Conservation (phyloP, 257 asterid genomes). For the Scutellaria minor region DNA sequence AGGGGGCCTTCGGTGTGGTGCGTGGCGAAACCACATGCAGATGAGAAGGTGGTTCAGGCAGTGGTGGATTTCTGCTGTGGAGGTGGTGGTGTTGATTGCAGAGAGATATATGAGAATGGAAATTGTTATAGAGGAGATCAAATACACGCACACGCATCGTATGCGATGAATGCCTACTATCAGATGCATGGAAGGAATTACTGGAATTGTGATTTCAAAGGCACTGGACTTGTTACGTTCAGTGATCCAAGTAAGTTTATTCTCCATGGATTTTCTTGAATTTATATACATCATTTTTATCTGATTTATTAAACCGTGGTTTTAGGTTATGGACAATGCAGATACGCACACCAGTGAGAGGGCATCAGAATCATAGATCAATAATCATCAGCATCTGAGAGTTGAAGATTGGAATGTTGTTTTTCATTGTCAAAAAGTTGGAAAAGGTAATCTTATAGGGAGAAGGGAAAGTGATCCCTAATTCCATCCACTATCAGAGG, state of each 20-base stretch:
- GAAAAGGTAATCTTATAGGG: constrained; percentile 13
- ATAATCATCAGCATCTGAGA: no score
- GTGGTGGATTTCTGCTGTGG: constrained; percentile 66
- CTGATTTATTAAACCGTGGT: background rate
- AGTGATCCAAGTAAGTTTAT: constrained; percentile 61
- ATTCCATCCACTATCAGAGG: constrained; percentile 42
- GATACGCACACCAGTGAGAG: constrained; percentile 53
- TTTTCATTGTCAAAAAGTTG: constrained; percentile 25
- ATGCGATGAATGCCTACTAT: constrained; percentile 68
- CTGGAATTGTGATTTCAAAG: constrained; percentile 72
- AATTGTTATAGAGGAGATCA: constrained; percentile 51
- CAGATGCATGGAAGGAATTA: constrained; percentile 74
- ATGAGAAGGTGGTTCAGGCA: constrained; percentile 56
- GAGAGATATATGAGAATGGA: constrained; percentile 53
- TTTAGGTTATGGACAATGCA: constrained; percentile 65
- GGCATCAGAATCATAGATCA: no score
- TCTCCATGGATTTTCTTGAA: background rate
- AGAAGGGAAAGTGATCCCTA: constrained; percentile 34
- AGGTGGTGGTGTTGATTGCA: constrained; percentile 62
- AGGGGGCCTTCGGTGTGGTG: constrained; percentile 79
- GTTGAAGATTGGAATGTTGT: constrained; percentile 12
- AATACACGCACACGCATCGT: constrained; percentile 61
- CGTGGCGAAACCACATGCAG: constrained; percentile 70
- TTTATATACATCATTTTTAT: no score
- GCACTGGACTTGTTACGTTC: constrained; percentile 63